Evolutionary conservation across 306 rosid genomes (phyloP), one percentile per base, ranked within the genome.

Genomic region (Potentilla sterilis): DNA sequence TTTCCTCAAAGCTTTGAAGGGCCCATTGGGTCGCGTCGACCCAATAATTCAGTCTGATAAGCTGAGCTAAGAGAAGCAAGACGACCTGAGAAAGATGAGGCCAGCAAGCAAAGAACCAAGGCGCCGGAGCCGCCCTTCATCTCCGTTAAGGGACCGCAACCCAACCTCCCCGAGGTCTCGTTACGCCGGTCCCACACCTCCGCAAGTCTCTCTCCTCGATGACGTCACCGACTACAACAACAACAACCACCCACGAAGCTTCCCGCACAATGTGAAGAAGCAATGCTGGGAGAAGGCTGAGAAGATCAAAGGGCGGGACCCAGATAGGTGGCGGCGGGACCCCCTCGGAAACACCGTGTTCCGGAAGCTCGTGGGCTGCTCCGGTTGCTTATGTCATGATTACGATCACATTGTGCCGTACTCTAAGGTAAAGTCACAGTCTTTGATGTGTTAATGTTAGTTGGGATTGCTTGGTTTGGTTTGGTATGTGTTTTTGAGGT

Each of bases 271-370:
- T 24, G 91, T 95, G 57, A 92, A 90, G 81, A 92, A 92, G 79
- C 84, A 84, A 80, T 95, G 99, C 77, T 92, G 99, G 97, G 91
- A 88, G 18, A 95, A 92, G 83, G 96, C 97, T 2, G 92, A 90
- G 22, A 90, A 88, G 86, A 79, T 95, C 64, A 91, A 55, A 77
- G 99, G 99, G 46, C 85, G 99, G 43, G 97, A 95, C 88, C 97
- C 97, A 3, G 89, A 84, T 40, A 88, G 99, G 3, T 92, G 97
- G 99, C 92, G 99, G 52, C 86, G 97, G 57, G 99, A 95, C 72
- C 67, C 89, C 0, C 86, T 95, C 14, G 99, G 97, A 35, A 95
- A 92, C 83, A 86, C 11, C 14, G 80, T 92, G 51, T 96, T 92
- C 69, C 88, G 99, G 47, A 96, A 96, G 87, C 96, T 96, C 40